These are phyloP conservation scores for Panaeolus cyanescens DNA, from an alignment of 768 basidiomycete genomes.

Conservation along the genomic window DNA sequence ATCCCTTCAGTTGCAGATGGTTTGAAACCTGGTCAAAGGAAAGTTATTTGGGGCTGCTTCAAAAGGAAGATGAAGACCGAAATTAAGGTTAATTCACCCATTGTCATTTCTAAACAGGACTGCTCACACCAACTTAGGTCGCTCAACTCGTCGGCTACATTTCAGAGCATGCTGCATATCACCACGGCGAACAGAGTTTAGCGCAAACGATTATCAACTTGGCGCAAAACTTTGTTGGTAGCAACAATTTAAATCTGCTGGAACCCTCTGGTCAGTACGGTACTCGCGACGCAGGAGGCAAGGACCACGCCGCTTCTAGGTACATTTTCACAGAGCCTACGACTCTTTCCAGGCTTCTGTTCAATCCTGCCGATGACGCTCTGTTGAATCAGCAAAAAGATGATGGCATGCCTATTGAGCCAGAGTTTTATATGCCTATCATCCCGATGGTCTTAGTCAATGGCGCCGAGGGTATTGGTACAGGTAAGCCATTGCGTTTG, in stretches of 20 bases:
- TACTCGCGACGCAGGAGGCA: constrained; percentile 90
- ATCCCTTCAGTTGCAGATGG: constrained; percentile 95
- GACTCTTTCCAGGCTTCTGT: constrained; percentile 72
- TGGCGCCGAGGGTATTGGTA: constrained; percentile 97
- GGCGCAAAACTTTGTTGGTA: constrained; percentile 93
- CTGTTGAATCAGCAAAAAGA: constrained; percentile 85
- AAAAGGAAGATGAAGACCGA: constrained; percentile 91
- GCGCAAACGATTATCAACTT: constrained; percentile 89
- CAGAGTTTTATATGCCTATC: constrained; percentile 91
- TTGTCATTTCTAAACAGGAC: background rate
- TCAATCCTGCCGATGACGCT: constrained; percentile 83
- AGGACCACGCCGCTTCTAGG: constrained; percentile 95
- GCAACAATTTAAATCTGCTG: constrained; percentile 92
- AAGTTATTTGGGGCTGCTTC: constrained; percentile 96
- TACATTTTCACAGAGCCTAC: constrained; percentile 90
- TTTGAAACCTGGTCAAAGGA: constrained; percentile 95
- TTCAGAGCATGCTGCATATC: constrained; percentile 91
- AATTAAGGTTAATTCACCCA: constrained; percentile 66
- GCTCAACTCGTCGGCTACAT: constrained; percentile 96
- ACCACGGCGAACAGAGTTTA: constrained; percentile 92
- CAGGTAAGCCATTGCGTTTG: constrained; percentile 51
- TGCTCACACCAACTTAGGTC: constrained; percentile 66
- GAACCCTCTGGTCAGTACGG: constrained; percentile 93
- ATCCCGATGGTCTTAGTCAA: constrained; percentile 90
- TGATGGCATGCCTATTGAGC: constrained; percentile 85